A percentile compares a stretch with the other conserved stretches of the same genome.
Evolutionary conservation across 495 filamentous ascomycete genomes (phyloP).

Genomic region (Hypomontagnella monticulosa): DNA sequence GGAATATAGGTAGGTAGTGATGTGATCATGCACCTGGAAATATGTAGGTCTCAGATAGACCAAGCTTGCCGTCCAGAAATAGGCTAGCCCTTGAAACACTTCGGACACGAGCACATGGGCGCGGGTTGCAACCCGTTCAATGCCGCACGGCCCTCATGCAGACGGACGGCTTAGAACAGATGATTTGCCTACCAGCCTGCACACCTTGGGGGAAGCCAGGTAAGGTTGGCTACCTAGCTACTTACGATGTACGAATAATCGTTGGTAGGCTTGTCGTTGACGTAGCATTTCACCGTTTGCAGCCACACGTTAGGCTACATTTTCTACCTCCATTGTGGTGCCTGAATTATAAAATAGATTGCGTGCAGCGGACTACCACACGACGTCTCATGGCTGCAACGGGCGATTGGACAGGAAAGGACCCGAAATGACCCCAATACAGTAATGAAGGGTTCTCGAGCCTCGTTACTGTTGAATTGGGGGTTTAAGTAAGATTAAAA

Average conservation of each 20-base stretch:
- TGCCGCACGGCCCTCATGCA: constrained; percentile 18
- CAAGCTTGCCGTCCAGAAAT: constrained; percentile 26
- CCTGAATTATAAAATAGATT: constrained; percentile 36
- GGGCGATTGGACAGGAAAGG: constrained; percentile 29
- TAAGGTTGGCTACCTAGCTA: not conserved
- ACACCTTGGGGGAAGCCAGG: not conserved
- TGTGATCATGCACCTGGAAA: not conserved
- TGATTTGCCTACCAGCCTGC: not conserved
- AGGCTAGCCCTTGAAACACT: constrained; percentile 29
- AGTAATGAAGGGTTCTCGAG: constrained; percentile 20
- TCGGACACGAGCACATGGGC: constrained; percentile 34
- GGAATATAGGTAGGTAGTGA: not conserved
- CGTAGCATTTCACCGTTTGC: constrained; percentile 10
- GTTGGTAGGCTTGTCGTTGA: constrained; percentile 5
- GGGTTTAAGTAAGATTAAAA: constrained; percentile 14
- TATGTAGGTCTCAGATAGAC: constrained; percentile 21
- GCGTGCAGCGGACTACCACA: constrained; percentile 38
- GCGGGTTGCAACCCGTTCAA: constrained; percentile 36
- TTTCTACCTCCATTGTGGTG: constrained; percentile 25
- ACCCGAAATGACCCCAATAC: constrained; percentile 2
- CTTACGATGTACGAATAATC: too few relatives aligned
- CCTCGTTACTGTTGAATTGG: constrained; percentile 12
- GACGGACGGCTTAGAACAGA: constrained; percentile 5
- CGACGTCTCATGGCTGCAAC: constrained; percentile 24
- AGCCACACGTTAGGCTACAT: constrained; percentile 21